Base-by-base conservation (phyloP, 2,329 filamentous ascomycete species). In the Colletotrichum sidae region DNA sequence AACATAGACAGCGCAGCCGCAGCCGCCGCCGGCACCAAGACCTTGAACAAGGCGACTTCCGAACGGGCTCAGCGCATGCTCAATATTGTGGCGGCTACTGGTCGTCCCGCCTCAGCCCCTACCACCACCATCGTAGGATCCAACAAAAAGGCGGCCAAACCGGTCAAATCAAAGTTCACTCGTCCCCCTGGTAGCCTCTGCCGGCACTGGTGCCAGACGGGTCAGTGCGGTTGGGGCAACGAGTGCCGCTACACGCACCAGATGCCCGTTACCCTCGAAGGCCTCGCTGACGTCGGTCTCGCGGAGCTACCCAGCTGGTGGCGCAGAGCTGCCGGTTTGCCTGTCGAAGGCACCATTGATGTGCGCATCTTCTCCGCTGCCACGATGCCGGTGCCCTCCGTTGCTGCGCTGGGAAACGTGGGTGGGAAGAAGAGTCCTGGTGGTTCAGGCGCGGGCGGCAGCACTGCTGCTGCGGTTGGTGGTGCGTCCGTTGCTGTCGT, bases 161-260 rank as follows among this genome's bases (percentile, higher is more conserved):
- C 51, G n/a, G 44, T 15, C 12, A 64, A 65, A 47, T 34, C 55
- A 12, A 67, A 51, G 37, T 9, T 47, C 10, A 12, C 47, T n/a
- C 63, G 51, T 33, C 58, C 59, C 15, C 39, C 49, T 50, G 59
- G 46, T 68, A 68, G 44, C 34, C 72, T 74, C 71, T 85, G 84
- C 72, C 78, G 79, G 11, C 75, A 82, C 71, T 87, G 83, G 83
- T 84, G 83, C 71, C 76, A 77, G 55, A 74, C 79, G 45, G 83
- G 83, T 7, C 77, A 72, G 11, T 87, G 84, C 72, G 79, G 76
- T 69, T 85, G 77, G 74, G 81, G 78, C 4, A 54, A 62, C 7
- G 67, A 72, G 8, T 87, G 84, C 72, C 76, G 76, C 4, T 82
- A 78, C 71, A 68, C 70, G 51, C 84, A 87, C 71, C 70, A 70